A percentile compares a stretch with the other conserved stretches of the same genome.
phyloP scores from a whole-genome alignment of 1,284 basidiomycete genomes.

The Cerrena zonata region DNA sequence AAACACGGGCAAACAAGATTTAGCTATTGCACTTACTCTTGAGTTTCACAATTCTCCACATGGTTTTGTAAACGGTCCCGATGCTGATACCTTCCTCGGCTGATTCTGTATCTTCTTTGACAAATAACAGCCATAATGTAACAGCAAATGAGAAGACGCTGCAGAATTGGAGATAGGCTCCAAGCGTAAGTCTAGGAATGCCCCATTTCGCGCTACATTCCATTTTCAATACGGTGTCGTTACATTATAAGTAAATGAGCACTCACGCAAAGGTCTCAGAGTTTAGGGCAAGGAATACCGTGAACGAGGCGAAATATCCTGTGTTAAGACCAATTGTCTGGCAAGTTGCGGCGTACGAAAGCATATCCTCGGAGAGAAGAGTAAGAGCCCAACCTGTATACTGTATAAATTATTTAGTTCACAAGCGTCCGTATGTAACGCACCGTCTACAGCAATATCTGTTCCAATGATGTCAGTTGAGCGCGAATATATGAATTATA shows the following conservation, averaged over 20 bases:
- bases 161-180: constrained; percentile 86
- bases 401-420: background rate
- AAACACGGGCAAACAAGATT: background rate
- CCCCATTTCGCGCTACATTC: constrained; percentile 69
- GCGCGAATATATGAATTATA: constrained; percentile 7
- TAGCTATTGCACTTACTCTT: constrained; percentile 58
- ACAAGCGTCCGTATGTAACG: constrained; percentile 6
- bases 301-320: constrained; percentile 94
- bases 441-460: constrained; percentile 97
- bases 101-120: constrained; percentile 81
- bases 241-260: background rate
- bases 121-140: constrained; percentile 86
- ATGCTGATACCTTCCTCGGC: constrained; percentile 84
- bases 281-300: constrained; percentile 95
- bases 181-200: constrained; percentile 76
- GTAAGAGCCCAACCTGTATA: constrained; percentile 88
- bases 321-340: constrained; percentile 97
- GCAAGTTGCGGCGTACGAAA: constrained; percentile 95
- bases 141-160: constrained; percentile 75
- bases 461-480: background rate
- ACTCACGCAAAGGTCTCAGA: constrained; percentile 85
- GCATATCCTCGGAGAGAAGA: constrained; percentile 88
- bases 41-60: constrained; percentile 90
- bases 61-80: constrained; percentile 85
- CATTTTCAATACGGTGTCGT: constrained; percentile 10